Evolutionary conservation across 108 stramenopile species (phyloP), one percentile per base, ranked within the genome.

Genomic region (Cyclotella baltica): DNA sequence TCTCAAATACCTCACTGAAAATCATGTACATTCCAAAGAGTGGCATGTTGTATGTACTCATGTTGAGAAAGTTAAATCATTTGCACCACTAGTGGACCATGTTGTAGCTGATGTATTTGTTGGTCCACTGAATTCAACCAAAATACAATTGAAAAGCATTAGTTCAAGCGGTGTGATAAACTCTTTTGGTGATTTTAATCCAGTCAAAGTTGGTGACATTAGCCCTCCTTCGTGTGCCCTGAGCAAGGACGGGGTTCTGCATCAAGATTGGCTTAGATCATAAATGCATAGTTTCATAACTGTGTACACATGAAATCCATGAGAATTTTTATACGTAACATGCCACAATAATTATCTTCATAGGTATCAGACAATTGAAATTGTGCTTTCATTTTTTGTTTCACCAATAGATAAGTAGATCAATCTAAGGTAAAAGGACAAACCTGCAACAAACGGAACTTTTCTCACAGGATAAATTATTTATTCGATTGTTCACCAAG

Each of bases 51-150:
- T 90, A 1, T 93, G 93, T 67, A 52, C 47, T 46, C 88, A 95
- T 64, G 75, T 96, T 19, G 93, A 96, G 82, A 77, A 83, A 62
- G 98, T 98, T 66, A 98, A 98, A 69, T 90, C 90, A 13, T 98
- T 96, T 85, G 95, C 95, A 9, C 95, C 95, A 16, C 90, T 81
- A 34, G 86, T 96, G 20, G 88, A 90, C 76, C 95, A 96, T 76
- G 81, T 85, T 30, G 95, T 96, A 13, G 95, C 92, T 16, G 95
- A 96, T 87, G 87, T 96, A 36, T 96, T 84, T 70, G 79, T 93
- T 51, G 95, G 93, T 2, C 85, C 81, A 53, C 23, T 16, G 11
- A 35, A 62, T 57, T 77, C 81, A 27, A 52, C 70, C 18, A 64
- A 61, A 53, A 3, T 70, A 38, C 48, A 23, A 31, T 25, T 53